Conservation (phyloP, 768 basidiomycete genomes). For the Boletus tomentosulus region DNA sequence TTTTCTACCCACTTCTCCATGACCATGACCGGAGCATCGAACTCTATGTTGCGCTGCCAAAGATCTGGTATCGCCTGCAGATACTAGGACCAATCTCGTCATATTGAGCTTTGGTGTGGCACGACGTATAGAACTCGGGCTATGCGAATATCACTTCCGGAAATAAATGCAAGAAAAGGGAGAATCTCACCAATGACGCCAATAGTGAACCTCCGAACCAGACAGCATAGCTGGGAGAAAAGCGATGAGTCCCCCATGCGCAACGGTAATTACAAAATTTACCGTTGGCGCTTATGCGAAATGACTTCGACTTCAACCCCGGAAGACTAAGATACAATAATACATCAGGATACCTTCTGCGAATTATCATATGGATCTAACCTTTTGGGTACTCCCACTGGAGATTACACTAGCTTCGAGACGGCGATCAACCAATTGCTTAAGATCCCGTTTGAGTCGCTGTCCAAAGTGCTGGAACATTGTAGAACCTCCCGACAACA, state of each 20-base stretch:
- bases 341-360: slow-evolving; percentile 1
- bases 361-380: slow-evolving; percentile 31
- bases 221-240: slow-evolving; percentile 68
- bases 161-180: neutral
- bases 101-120: slow-evolving; percentile 92
- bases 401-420: slow-evolving; percentile 71
- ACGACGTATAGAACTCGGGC: slow-evolving; percentile 94
- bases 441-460: slow-evolving; percentile 91
- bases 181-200: slow-evolving; percentile 73
- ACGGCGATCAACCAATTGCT: slow-evolving; percentile 88
- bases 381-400: slow-evolving; percentile 74
- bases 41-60: slow-evolving; percentile 75
- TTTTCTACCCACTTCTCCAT: neutral
- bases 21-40: neutral
- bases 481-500: slow-evolving; percentile 93
- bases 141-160: slow-evolving; percentile 28
- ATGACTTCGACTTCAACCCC: slow-evolving; percentile 99
- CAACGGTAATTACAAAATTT: slow-evolving; percentile 14
- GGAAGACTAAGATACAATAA: slow-evolving; percentile 58
- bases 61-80: slow-evolving; percentile 89
- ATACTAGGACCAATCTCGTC: slow-evolving; percentile 92
- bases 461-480: slow-evolving; percentile 99
- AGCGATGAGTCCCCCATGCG: slow-evolving; percentile 4
- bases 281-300: slow-evolving; percentile 95
- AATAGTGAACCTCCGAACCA: slow-evolving; percentile 98